Base-by-base conservation (phyloP, 1,284 basidiomycete genomes). In the Boletus mariae region DNA sequence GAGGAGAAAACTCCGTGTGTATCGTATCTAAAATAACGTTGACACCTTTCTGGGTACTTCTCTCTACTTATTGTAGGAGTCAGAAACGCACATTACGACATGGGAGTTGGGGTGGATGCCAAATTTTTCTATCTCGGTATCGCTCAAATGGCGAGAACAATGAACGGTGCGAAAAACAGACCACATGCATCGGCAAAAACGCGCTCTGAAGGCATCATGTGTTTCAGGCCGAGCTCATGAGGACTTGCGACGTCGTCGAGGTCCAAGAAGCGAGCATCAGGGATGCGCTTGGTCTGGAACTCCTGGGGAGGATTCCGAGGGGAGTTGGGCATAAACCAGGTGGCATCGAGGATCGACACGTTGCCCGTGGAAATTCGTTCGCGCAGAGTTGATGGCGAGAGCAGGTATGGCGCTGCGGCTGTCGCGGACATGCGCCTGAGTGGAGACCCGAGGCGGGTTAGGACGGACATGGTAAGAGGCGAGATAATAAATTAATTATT, bases 321-420 rank as follows among this genome's bases (percentile, higher is more conserved):
- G 46, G 84, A 78, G 67, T 85, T 87, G 44, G 92, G 92, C 92
- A 95, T 94, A 68, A 89, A 86, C 92, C 92, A 95, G 40, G 82
- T 85, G 25, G 85, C 84, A 66, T 95, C 93, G 28, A 92, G 69
- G 50, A 90, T 60, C 1, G 79, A 72, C 40, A 85, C 73, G 46
- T 70, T 61, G 41, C 61, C 65, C 12, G 57, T 56, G 15, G 64
- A 56, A 2, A 71, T 55, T n/a, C 73, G 67, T 42, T 75, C 69
- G 26, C 69, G 73, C 42, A 82, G 72, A 59, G 79, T 71, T 17
- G 69, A 63, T 0, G 86, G 83, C 2, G 79, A 75, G 45, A 86
- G 60, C 23, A 85, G 62, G 11, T 84, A 71, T 2, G 84, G 82
- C 4, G 72, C 69, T 26, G 62, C 29, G 43, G 46, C 13, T 45